Evolutionary conservation across 2,329 filamentous ascomycete species (phyloP).

Genomic region (Hortaea werneckii): DNA sequence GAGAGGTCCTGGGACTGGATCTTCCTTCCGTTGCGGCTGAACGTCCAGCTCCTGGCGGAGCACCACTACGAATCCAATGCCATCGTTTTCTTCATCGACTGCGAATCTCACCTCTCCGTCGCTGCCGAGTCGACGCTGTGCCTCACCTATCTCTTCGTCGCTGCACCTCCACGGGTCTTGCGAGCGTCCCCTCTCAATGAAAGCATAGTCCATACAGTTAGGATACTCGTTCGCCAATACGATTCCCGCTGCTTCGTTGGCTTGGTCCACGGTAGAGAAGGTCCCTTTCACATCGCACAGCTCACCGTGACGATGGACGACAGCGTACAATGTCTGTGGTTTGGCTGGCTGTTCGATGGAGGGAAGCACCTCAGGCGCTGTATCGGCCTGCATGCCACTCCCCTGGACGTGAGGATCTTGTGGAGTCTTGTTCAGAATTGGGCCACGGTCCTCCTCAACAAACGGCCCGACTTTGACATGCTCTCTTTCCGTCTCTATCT

Average conservation of each 20-base stretch:
- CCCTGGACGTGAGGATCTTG: not conserved
- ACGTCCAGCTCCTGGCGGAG: not conserved
- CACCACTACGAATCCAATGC: not conserved
- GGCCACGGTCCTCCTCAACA: not conserved
- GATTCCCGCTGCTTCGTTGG: not conserved
- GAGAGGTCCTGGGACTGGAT: not conserved
- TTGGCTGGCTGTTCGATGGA: not conserved
- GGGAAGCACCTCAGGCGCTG: not conserved
- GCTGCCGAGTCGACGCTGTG: not conserved
- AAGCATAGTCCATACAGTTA: not conserved
- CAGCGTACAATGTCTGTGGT: not conserved
- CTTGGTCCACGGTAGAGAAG: not conserved
- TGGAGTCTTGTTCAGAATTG: not conserved
- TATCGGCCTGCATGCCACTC: not conserved
- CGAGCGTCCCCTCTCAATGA: not conserved
- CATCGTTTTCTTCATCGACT: not conserved
- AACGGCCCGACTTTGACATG: too few relatives aligned
- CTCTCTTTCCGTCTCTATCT: not conserved
- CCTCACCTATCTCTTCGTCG: not conserved
- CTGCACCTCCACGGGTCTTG: not conserved
- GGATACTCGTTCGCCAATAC: not conserved
- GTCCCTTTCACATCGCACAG: not conserved
- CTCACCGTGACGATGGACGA: not conserved
- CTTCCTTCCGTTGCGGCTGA: not conserved
- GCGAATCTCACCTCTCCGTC: constrained; percentile 1